Base-by-base conservation (phyloP, 345 rosid species). In the Xanthoceras sorbifolium region DNA sequence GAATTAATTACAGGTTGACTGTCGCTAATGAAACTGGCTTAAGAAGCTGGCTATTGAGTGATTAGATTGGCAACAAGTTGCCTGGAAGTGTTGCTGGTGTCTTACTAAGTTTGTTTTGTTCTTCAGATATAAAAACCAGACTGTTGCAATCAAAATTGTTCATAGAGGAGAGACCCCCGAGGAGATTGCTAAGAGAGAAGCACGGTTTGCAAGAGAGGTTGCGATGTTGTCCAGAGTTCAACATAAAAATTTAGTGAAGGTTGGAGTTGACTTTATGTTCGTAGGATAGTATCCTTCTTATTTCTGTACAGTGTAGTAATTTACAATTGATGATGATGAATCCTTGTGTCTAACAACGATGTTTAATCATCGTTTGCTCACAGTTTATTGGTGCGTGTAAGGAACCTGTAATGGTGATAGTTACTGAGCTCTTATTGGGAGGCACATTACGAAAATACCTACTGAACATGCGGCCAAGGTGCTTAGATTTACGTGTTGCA, bases 371-470 rank as follows among this genome's bases (percentile, higher is more conserved):
- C 57, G 23, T 77, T 36, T 66, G 15, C 69, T 23, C 68, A 69
- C 91, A 92, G 99, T 95, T 95, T 81, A 89, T 95, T 62, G 98
- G 99, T 80, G 96, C 99, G 77, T 95, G 98, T 86, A 92, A 89
- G 84, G 97, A 93, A 82, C 98, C 98, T 61, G 89, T 91, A 48
- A 93, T 91, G 99, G 99, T 95, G 79, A 95, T 95, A 72, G 98
- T 93, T 26, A 95, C 98, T 0, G 98, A 93, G 86, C 98, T 94
- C 77, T 84, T 93, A 31, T 75, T 86, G 52, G 98, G 96, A 23
- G 98, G 98, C 52, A 91, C 98, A 72, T 73, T 95, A 75, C 92
- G 97, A 23, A 95, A 89, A 79, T 93, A 93, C 81, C 78, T 95
- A 80, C 79, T 95, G 81, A 95, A 86, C 84, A 76, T 93, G 86